A percentile compares a stretch with the other conserved stretches of the same genome.
phyloP scores from a whole-genome alignment of 129 eudicot species.

The Daucus carota region DH1_v3.0 NC_030386.2:33814001-33814500 shows the following conservation, averaged over 20 bases:
- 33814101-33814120: constrained; percentile 20
- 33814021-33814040: constrained; percentile 61
- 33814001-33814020: constrained; percentile 81
- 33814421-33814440: constrained; percentile 36
- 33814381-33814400: constrained; percentile 57
- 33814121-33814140: constrained; percentile 47
- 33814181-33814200: constrained; percentile 77
- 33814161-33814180: constrained; percentile 75
- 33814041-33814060: constrained; percentile 51
- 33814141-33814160: constrained; percentile 62
- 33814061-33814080: constrained; percentile 29
- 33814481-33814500: constrained; percentile 44
- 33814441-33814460: constrained; percentile 65
- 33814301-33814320: constrained; percentile 25
- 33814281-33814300: constrained; percentile 45
- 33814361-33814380: constrained; percentile 50
- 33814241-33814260: constrained; percentile 84
- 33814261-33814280: constrained; percentile 53
- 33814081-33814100: constrained; percentile 47
- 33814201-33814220: constrained; percentile 51
- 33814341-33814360: constrained; percentile 36
- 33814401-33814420: constrained; percentile 34
- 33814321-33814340: constrained; percentile 36
- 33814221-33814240: constrained; percentile 23
- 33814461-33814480: constrained; percentile 31